These are phyloP conservation scores for Astathelohania contejeani DNA, from an alignment of 371 early-diverging fungal species.

Conservation along the genomic window DNA sequence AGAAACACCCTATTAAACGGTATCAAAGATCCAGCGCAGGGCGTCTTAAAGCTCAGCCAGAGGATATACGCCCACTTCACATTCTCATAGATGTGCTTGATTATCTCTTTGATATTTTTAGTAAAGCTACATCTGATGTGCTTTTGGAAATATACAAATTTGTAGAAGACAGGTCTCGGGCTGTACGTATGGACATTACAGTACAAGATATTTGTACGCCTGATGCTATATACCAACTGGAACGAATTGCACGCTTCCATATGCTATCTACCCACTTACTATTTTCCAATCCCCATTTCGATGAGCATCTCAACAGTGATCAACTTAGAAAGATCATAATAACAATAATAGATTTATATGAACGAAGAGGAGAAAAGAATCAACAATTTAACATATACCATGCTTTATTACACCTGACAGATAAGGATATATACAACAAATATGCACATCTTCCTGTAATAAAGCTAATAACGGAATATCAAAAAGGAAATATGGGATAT, in stretches of 20 bases:
- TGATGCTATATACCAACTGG: slow-evolving; percentile 59
- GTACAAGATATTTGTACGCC: slow-evolving; percentile 61
- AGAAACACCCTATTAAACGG: slow-evolving; percentile 57
- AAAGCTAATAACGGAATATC: too few relatives aligned
- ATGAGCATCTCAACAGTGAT: slow-evolving; percentile 65
- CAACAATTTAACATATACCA: slow-evolving; percentile 22
- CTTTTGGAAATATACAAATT: slow-evolving; percentile 61
- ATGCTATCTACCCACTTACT: slow-evolving; percentile 62
- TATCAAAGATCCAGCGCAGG: slow-evolving; percentile 72
- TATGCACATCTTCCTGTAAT: too few relatives aligned
- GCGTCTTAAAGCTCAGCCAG: slow-evolving; percentile 63
- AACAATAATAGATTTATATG: slow-evolving; percentile 22
- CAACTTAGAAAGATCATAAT: slow-evolving; percentile 62
- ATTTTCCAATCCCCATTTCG: slow-evolving; percentile 56
- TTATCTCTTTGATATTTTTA: slow-evolving; percentile 58
- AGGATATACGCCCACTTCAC: slow-evolving; percentile 66
- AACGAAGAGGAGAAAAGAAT: slow-evolving; percentile 2
- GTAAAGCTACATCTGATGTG: slow-evolving; percentile 52
- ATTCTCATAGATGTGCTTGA: slow-evolving; percentile 60
- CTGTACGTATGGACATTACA: slow-evolving; percentile 69
- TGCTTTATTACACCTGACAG: slow-evolving; percentile 13
- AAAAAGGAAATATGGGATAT: too few relatives aligned
- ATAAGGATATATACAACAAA: slow-evolving; percentile 1
- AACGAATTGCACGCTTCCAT: slow-evolving; percentile 69
- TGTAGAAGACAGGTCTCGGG: slow-evolving; percentile 66